phyloP scores from a whole-genome alignment of 208 protist genomes.

The Novymonas esmeraldas region DNA sequence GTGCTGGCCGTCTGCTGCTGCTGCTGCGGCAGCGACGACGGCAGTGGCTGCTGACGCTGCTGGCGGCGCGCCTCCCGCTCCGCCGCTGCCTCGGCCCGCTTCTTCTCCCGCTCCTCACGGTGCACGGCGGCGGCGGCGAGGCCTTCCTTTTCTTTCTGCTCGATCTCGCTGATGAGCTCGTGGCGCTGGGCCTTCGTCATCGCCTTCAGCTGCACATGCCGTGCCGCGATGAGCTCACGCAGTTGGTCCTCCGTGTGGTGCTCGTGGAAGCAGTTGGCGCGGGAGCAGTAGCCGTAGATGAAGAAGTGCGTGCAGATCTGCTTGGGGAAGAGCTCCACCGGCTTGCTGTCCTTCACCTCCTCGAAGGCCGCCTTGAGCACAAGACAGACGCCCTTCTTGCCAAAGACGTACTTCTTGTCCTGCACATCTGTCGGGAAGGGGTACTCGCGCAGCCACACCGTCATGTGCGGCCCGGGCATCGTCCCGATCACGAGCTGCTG shows the following conservation, averaged over 20 bases:
- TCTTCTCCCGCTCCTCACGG: slow-evolving; percentile 37
- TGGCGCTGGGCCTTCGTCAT: slow-evolving; percentile 86
- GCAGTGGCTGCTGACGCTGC: slow-evolving; percentile 12
- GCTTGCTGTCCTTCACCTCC: slow-evolving; percentile 80
- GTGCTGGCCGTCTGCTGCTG: slow-evolving; percentile 17
- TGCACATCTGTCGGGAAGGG: slow-evolving; percentile 48
- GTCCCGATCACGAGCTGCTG: slow-evolving; percentile 75
- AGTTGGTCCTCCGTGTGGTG: slow-evolving; percentile 86
- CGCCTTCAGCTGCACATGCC: slow-evolving; percentile 71
- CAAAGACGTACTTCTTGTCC: slow-evolving; percentile 76
- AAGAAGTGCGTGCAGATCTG: slow-evolving; percentile 90
- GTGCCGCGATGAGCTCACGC: slow-evolving; percentile 72
- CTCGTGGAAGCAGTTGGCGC: slow-evolving; percentile 75
- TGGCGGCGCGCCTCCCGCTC: slow-evolving; percentile 22
- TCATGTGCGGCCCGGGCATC: slow-evolving; percentile 82
- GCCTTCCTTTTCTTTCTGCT: slow-evolving; percentile 65
- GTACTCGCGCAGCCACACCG: slow-evolving; percentile 82
- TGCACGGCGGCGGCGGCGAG: slow-evolving; percentile 52
- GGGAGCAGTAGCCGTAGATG: slow-evolving; percentile 83
- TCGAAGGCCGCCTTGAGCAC: slow-evolving; percentile 77
- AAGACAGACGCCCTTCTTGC: slow-evolving; percentile 73
- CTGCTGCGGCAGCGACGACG: slow-evolving; percentile 11
- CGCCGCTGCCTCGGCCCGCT: slow-evolving; percentile 21
- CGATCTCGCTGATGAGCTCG: slow-evolving; percentile 57
- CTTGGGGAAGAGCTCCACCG: slow-evolving; percentile 84